A percentile compares a stretch with the other conserved stretches of the same genome.
Conservation (phyloP, 2,329 filamentous ascomycete genomes). For the Dothistroma septosporum region DNA sequence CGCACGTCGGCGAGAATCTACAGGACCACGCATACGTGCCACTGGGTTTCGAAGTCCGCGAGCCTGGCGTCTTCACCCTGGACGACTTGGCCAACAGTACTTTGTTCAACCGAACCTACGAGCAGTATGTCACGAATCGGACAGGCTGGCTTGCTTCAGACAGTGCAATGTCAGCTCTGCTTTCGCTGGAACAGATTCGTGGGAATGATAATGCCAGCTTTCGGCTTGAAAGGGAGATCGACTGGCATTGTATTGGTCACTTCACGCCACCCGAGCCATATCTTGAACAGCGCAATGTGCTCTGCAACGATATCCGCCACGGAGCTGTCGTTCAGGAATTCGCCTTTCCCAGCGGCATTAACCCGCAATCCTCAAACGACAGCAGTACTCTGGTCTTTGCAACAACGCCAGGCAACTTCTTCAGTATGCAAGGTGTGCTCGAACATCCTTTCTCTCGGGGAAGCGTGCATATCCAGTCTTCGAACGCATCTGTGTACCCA, state of each 20-base stretch:
- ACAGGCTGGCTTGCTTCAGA: conserved; percentile 10
- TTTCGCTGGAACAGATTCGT: conserved; percentile 13
- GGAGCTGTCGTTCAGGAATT: conserved; percentile 25
- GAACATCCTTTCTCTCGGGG: conserved; percentile 47
- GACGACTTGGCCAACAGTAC: conserved; percentile 14
- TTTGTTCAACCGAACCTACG: conserved; percentile 10
- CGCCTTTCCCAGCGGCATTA: conserved; percentile 25
- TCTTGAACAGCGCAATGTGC: conserved; percentile 14
- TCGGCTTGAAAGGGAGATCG: conserved; percentile 1
- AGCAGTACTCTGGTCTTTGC: conserved; percentile 23
- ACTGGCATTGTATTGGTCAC: neutral
- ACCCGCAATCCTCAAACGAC: conserved; percentile 24
- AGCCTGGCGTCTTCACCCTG: conserved; percentile 12
- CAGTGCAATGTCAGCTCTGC: conserved; percentile 14
- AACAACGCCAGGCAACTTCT: conserved; percentile 36
- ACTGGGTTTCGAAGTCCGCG: conserved; percentile 9
- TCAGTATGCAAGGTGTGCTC: conserved; percentile 55
- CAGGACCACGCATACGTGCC: conserved; percentile 13
- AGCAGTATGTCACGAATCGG: conserved; percentile 9
- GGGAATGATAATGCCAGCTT: neutral
- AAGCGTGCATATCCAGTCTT: conserved; percentile 35
- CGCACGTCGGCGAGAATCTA: conserved; percentile 13
- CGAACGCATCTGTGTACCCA: conserved; percentile 20
- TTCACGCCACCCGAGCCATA: neutral
- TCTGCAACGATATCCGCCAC: conserved; percentile 14